Evolutionary conservation across 495 filamentous ascomycete genomes (phyloP).

Genomic region (Acidiella bohemica): DNA sequence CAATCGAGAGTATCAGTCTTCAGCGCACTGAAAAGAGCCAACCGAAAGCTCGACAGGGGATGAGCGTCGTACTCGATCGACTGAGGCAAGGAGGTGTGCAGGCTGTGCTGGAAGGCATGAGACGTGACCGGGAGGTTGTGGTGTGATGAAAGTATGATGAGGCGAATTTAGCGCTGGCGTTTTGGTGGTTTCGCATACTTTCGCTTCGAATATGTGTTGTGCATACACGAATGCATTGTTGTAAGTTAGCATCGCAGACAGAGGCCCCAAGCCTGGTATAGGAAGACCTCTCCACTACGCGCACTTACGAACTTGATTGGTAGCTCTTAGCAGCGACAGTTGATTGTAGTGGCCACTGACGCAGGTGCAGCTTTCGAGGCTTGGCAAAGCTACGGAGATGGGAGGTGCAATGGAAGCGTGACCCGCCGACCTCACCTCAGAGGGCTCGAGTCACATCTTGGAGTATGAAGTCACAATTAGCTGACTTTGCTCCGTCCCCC

Average conservation of each 20-base stretch:
- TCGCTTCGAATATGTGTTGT: not conserved
- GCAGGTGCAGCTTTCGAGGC: no score
- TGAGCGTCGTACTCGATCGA: slow-evolving; percentile 85
- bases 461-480: no score
- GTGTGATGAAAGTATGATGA: slow-evolving; percentile 6
- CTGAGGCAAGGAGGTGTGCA: slow-evolving; percentile 71
- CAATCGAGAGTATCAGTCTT: slow-evolving; percentile 78
- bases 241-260: slow-evolving; percentile 1
- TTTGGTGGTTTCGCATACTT: not conserved
- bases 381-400: no score
- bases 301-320: no score
- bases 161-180: slow-evolving; percentile 4
- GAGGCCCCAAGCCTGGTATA: slow-evolving; percentile 10
- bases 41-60: slow-evolving; percentile 80
- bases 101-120: slow-evolving; percentile 73
- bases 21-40: slow-evolving; percentile 72
- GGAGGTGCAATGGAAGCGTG: no score
- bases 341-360: no score
- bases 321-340: no score
- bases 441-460: no score
- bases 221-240: not conserved
- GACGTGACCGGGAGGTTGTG: slow-evolving; percentile 44
- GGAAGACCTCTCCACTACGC: slow-evolving; percentile 9
- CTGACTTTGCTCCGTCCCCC: no score
- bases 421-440: no score